Conservation (phyloP, 2,329 filamentous ascomycete species). For the Ascochyta viciae-villosae region DNA sequence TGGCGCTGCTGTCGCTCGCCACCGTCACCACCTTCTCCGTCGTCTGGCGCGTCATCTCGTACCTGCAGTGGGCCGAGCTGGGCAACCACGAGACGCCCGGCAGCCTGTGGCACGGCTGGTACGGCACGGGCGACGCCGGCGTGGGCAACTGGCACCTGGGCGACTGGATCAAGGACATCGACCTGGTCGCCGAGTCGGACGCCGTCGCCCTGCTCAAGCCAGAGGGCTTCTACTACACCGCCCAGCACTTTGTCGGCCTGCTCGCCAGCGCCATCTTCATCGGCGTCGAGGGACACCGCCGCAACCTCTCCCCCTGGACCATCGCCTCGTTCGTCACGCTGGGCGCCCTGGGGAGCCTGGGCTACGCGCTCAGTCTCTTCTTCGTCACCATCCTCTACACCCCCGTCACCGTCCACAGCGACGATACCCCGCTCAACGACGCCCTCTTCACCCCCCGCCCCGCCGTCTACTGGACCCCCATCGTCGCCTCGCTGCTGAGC, state of each 20-base stretch:
- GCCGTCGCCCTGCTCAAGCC: conserved; percentile 63
- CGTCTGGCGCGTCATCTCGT: conserved; percentile 56
- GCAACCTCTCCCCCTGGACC: conserved; percentile 58
- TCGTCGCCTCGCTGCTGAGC: conserved; percentile 56
- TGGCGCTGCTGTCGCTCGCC: conserved; percentile 57
- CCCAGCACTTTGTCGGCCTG: conserved; percentile 64
- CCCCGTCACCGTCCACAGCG: conserved; percentile 56
- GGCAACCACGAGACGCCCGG: conserved; percentile 51
- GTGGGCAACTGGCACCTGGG: conserved; percentile 50
- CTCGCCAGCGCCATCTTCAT: conserved; percentile 65
- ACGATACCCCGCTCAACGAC: conserved; percentile 36
- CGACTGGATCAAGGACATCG: conserved; percentile 62
- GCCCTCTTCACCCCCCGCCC: conserved; percentile 46
- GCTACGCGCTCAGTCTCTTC: conserved; percentile 70
- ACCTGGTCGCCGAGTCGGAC: conserved; percentile 61
- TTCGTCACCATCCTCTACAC: conserved; percentile 65
- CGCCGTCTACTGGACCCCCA: conserved; percentile 48
- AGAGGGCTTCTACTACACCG: conserved; percentile 68
- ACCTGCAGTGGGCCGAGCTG: conserved; percentile 58
- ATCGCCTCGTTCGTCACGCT: conserved; percentile 65
- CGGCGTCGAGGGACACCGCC: conserved; percentile 65
- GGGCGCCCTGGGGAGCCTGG: conserved; percentile 66
- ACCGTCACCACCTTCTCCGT: conserved; percentile 55
- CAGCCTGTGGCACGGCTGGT: conserved; percentile 50
- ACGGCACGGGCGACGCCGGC: conserved; percentile 46